Base-by-base conservation (phyloP, 2,329 filamentous ascomycete species). In the Penicillium psychrosexuale region DNA sequence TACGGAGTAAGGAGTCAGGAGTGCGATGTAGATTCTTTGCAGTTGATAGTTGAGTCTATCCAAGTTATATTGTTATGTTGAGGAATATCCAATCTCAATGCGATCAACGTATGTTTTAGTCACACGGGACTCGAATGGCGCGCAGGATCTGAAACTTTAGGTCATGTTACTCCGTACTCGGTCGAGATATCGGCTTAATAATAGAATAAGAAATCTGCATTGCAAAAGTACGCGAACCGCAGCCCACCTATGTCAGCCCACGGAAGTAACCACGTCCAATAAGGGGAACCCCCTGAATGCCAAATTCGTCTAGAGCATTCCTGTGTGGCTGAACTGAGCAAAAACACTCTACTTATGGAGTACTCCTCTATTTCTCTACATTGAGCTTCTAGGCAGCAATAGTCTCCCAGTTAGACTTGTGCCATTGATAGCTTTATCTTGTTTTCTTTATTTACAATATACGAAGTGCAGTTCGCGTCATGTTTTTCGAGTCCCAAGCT, bases 201-300 rank as follows among this genome's bases (percentile, higher is more conserved):
- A 50, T 42, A 47, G 22, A 31, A 51, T 34, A 27, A 33, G 37
- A 31, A 48, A 17, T 40, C 27, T 24, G 13, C 33, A 28, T 28
- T 4, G 15, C 22, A 30, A 51, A 51, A 47, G 43, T 47, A 47
- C 50, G 15, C 36, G 36, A 47, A 40, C 28, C 13, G 28, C 33
- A 48, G 34, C 15, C 24, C 9, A 24, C 43, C 43, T 42, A 33
- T 48, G 37, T 53, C 44, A 61, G 47, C 15, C 37, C 36, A 42
- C 42, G 47, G 37, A 55, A 48, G 34, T 55, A 48, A 40, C 24
- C 34, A 55, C 13, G 36, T 52, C 58, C 53, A 60, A 60, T 60
- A 49, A 45, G 47, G 48, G 51, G n/a, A 24, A 33, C 43, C 51
- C 44, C 51, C 51, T 48, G 51, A 48, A 53, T 53, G 51, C 51